Conservation (phyloP, 805 yeast species). For the Hanseniaspora clermontiae region DNA sequence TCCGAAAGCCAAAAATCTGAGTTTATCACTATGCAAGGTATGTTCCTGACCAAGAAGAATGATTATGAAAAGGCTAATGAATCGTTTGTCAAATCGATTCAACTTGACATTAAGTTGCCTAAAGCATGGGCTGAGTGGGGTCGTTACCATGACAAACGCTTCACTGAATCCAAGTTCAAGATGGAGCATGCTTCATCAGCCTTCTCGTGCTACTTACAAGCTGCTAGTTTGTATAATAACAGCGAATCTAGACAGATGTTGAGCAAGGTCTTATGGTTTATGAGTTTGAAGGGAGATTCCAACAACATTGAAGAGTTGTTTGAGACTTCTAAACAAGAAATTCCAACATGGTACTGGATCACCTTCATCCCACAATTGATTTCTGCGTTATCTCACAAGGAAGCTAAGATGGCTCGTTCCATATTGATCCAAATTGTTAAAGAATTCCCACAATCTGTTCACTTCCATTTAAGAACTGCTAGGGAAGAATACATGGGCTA, state of each 20-base stretch:
- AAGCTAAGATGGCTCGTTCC: constrained; percentile 78
- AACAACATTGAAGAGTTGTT: constrained; percentile 78
- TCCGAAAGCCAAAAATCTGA: constrained; percentile 98
- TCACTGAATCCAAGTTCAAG: constrained; percentile 71
- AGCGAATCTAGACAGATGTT: constrained; percentile 78
- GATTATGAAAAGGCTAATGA: constrained; percentile 93
- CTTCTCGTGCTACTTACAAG: constrained; percentile 88
- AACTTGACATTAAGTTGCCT: constrained; percentile 82
- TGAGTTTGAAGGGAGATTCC: constrained; percentile 74
- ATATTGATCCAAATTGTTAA: constrained; percentile 86
- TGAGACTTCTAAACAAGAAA: constrained; percentile 85
- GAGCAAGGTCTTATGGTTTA: constrained; percentile 85
- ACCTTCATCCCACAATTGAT: constrained; percentile 90
- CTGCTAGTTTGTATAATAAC: constrained; percentile 90
- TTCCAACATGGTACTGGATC: constrained; percentile 99
- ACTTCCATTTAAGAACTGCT: constrained; percentile 88
- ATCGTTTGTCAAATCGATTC: constrained; percentile 96
- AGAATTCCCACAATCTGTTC: constrained; percentile 93
- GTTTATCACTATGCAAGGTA: constrained; percentile 92
- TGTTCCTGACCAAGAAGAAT: constrained; percentile 85
- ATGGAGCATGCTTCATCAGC: constrained; percentile 84
- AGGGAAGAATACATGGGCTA: constrained; percentile 84
- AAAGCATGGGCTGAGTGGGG: constrained; percentile 99
- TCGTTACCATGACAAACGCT: constrained; percentile 74
- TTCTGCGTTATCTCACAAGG: constrained; percentile 79